Percentiles rank a stretch among this genome's conserved stretches.
phyloP scores from a whole-genome alignment of 1,284 basidiomycete species.

The Grifola frondosa region DNA sequence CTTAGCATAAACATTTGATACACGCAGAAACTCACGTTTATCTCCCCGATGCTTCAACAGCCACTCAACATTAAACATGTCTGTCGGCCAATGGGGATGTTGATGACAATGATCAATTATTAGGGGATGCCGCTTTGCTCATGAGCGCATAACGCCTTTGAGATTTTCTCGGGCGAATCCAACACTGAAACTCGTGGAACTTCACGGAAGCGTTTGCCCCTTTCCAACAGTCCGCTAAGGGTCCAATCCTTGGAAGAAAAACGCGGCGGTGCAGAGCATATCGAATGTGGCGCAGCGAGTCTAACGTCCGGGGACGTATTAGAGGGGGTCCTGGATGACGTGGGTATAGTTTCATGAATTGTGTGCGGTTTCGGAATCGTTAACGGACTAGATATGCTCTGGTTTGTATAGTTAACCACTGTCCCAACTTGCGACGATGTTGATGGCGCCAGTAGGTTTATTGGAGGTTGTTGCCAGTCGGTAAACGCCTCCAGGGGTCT shows the following conservation, averaged over 20 bases:
- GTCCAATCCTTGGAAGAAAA: slow-evolving; percentile 56
- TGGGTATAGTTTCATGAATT: too few species aligned
- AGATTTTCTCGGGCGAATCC: slow-evolving; percentile 11
- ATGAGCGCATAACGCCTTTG: slow-evolving; percentile 38
- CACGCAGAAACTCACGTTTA: slow-evolving; percentile 22
- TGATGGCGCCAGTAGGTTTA: too few species aligned
- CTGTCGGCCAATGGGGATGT: slow-evolving; percentile 49
- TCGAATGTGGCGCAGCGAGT: too few species aligned
- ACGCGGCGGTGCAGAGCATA: slow-evolving; percentile 1
- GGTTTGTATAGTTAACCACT: too few species aligned
- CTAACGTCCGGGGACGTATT: too few species aligned
- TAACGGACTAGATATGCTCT: too few species aligned
- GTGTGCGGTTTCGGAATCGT: too few species aligned
- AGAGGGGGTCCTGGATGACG: too few species aligned
- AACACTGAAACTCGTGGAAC: slow-evolving; percentile 43
- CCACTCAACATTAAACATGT: slow-evolving; percentile 56
- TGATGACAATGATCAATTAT: slow-evolving; percentile 61
- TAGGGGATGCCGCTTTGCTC: slow-evolving; percentile 56
- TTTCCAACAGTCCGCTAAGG: slow-evolving; percentile 39
- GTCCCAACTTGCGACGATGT: too few species aligned
- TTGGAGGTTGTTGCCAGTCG: too few species aligned
- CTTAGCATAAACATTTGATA: neutral
- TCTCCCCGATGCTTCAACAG: slow-evolving; percentile 34
- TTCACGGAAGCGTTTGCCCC: slow-evolving; percentile 38
- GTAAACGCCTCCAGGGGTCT: too few species aligned